Evolutionary conservation across 306 rosid genomes (phyloP).

Genomic region (Bauhinia variegata): DNA sequence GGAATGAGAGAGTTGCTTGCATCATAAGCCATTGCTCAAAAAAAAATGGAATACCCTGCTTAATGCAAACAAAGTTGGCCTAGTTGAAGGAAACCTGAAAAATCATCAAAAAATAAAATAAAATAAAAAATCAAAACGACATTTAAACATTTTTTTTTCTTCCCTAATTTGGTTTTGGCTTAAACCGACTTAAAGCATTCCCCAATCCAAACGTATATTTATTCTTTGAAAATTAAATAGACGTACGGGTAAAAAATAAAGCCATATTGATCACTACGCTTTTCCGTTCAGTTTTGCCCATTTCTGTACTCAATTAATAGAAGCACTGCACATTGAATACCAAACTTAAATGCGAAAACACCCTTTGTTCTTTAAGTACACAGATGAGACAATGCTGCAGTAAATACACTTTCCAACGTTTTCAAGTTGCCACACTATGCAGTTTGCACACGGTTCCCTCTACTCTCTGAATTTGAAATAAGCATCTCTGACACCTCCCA

Average conservation of each 20-base stretch:
- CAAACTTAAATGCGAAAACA: constrained; percentile 39
- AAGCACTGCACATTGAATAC: constrained; percentile 35
- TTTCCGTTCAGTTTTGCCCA: no score
- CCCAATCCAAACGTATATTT: no score
- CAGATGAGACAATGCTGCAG: constrained; percentile 19
- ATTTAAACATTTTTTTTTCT: constrained; percentile 2
- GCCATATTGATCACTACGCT: no score
- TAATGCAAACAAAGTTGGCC: constrained; percentile 35
- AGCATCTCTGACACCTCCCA: constrained; percentile 51
- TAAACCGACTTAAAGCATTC: constrained; percentile 20
- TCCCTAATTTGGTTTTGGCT: background rate
- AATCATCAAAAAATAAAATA: constrained; percentile 26
- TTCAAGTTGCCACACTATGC: constrained; percentile 59
- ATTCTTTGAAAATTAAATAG: no score
- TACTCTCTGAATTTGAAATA: constrained; percentile 33
- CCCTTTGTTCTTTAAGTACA: constrained; percentile 24
- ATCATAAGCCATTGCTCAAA: constrained; percentile 13
- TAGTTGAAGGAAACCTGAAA: constrained; percentile 10
- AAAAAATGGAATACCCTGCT: constrained; percentile 4
- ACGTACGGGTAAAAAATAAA: no score
- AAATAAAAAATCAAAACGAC: constrained; percentile 18
- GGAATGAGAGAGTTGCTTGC: constrained; percentile 37
- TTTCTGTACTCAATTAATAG: constrained; percentile 29
- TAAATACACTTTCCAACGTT: constrained; percentile 43
- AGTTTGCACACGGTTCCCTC: constrained; percentile 49